These are phyloP conservation scores for Panus rudis DNA, from an alignment of 768 basidiomycete genomes.

Conservation along the genomic window DNA sequence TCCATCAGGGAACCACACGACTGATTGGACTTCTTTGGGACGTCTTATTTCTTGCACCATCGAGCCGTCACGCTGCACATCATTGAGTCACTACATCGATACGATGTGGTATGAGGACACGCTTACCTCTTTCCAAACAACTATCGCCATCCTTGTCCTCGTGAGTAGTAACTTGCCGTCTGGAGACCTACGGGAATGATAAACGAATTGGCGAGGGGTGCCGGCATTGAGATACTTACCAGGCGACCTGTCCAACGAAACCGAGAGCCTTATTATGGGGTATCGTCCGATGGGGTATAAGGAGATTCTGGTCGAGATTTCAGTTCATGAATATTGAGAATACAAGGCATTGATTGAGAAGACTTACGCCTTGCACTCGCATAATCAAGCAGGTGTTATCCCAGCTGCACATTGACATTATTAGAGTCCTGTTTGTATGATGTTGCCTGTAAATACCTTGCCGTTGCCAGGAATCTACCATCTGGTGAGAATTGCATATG, in stretches of 20 bases:
- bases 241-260: slow-evolving; percentile 5
- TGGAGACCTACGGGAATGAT: neutral
- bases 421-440: neutral
- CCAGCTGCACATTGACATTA: slow-evolving; percentile 1
- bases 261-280: neutral
- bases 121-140: neutral
- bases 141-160: neutral
- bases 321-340: neutral
- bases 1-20: neutral
- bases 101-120: neutral
- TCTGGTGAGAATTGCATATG: slow-evolving; percentile 8
- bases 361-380: neutral
- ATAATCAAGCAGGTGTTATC: slow-evolving; percentile 4
- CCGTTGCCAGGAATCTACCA: slow-evolving; percentile 5
- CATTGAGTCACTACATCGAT: neutral
- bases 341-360: neutral
- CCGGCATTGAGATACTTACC: neutral
- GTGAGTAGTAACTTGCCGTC: slow-evolving; percentile 2
- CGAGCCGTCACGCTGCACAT: neutral
- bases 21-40: neutral
- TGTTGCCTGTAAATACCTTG: neutral
- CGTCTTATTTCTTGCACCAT: neutral
- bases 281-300: too few relatives aligned
- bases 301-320: neutral
- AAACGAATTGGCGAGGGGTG: neutral